phyloP scores from a whole-genome alignment of 371 early-diverging fungal species.

The Umbelopsis sp. region DNA sequence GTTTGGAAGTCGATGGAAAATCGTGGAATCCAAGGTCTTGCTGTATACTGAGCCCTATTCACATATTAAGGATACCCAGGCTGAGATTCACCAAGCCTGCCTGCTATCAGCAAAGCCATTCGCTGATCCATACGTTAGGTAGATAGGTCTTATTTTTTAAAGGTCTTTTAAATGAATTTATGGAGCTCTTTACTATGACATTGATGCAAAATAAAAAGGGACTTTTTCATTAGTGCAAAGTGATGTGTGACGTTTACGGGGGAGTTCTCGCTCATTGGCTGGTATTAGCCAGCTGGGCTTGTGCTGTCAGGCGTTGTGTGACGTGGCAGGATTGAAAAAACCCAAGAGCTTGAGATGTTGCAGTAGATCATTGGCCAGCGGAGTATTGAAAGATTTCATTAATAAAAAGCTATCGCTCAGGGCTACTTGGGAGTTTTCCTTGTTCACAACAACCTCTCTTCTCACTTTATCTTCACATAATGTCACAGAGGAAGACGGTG shows the following conservation, averaged over 20 bases:
- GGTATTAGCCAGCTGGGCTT: background rate
- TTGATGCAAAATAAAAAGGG: no score
- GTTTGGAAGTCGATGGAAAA: background rate
- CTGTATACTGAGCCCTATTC: no score
- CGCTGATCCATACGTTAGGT: no score
- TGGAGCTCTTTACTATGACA: no score
- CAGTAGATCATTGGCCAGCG: constrained; percentile 16
- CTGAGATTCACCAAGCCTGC: no score
- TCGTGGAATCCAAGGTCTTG: no score
- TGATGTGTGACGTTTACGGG: no score
- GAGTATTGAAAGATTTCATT: constrained; percentile 3
- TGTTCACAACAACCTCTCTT: constrained; percentile 27
- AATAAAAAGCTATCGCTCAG: constrained; percentile 11
- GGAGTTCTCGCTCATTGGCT: background rate
- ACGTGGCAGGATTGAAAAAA: background rate
- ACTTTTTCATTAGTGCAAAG: no score
- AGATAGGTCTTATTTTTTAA: no score
- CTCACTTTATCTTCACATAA: constrained; percentile 24
- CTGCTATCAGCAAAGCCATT: no score
- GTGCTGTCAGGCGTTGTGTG: background rate
- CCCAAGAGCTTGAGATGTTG: constrained; percentile 6
- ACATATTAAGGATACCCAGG: no score
- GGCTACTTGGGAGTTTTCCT: constrained; percentile 14
- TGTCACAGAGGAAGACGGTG: constrained; percentile 48
- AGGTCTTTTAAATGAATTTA: no score